Evolutionary conservation across 257 asterid genomes (phyloP).

Genomic region (Petunia secreta): DNA sequence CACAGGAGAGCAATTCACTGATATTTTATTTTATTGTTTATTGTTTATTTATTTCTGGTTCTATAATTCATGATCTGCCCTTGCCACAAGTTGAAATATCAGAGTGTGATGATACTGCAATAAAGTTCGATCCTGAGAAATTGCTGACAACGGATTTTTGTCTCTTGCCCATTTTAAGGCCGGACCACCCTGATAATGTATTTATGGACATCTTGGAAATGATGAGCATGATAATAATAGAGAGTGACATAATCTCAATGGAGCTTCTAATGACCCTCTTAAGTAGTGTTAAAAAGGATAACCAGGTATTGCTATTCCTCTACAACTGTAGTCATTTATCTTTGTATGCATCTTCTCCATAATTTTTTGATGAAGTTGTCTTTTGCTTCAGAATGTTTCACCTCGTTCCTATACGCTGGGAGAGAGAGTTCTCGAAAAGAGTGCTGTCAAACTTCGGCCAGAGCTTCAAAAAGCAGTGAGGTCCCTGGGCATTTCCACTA

Average conservation of each 20-base stretch:
- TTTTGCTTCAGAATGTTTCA: conserved; percentile 33
- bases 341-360: not conserved
- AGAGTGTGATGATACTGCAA: too few species aligned
- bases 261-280: conserved; percentile 60
- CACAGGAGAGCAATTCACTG: conserved; percentile 2
- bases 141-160: conserved; percentile 16
- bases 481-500: conserved; percentile 15
- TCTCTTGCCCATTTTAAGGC: conserved; percentile 41
- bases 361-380: not conserved
- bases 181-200: conserved; percentile 44
- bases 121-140: not conserved
- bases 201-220: conserved; percentile 51
- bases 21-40: not conserved
- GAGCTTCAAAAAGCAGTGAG: conserved; percentile 27
- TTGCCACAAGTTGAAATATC: not conserved
- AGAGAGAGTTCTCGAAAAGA: conserved; percentile 28
- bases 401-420: conserved; percentile 32
- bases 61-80: not conserved
- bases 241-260: conserved; percentile 53
- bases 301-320: conserved; percentile 44
- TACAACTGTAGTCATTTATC: not conserved
- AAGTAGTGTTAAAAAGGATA: conserved; percentile 53
- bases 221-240: conserved; percentile 56
- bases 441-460: conserved; percentile 28
- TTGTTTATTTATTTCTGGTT: conserved; percentile 17